These are phyloP conservation scores for Cryptosporidium xiaoi DNA, from an alignment of 169 alveolate genomes.

Conservation along the genomic window DNA sequence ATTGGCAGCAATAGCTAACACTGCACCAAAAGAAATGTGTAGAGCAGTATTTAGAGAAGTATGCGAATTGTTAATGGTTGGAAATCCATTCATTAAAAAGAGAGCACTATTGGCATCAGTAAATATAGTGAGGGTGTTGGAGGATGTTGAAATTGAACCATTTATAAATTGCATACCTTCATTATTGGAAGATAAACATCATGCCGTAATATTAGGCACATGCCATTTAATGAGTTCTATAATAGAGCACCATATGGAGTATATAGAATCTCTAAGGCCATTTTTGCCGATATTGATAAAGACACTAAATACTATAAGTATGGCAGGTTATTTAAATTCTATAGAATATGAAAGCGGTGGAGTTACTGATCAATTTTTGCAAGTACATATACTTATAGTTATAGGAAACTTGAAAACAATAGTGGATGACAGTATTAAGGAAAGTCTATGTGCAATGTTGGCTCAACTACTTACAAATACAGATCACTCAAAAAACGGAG, in stretches of 20 bases:
- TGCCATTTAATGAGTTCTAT: slow-evolving; percentile 91
- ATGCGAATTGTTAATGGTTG: slow-evolving; percentile 89
- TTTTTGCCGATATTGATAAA: slow-evolving; percentile 71
- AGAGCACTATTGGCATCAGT: slow-evolving; percentile 93
- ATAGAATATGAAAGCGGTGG: slow-evolving; percentile 93
- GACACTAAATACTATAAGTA: slow-evolving; percentile 77
- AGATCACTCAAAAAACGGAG: slow-evolving; percentile 94
- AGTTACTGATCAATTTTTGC: slow-evolving; percentile 94
- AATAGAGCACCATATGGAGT: slow-evolving; percentile 88
- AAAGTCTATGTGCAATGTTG: slow-evolving; percentile 89
- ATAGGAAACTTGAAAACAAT: slow-evolving; percentile 65
- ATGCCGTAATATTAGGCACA: slow-evolving; percentile 95
- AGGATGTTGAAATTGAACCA: slow-evolving; percentile 81
- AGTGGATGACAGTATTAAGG: slow-evolving; percentile 83
- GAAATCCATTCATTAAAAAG: slow-evolving; percentile 95
- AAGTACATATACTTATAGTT: slow-evolving; percentile 83
- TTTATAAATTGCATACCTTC: slow-evolving; percentile 87
- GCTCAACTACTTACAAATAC: slow-evolving; percentile 96
- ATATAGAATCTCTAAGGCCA: slow-evolving; percentile 77
- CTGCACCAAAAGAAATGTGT: slow-evolving; percentile 97
- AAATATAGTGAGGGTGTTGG: slow-evolving; percentile 83
- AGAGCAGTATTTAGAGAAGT: slow-evolving; percentile 92
- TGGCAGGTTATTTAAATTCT: slow-evolving; percentile 78
- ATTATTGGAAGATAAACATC: slow-evolving; percentile 94
- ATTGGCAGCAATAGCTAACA: slow-evolving; percentile 96